Conservation (phyloP, 345 rosid genomes). For the Melaleuca quinquenervia region DNA sequence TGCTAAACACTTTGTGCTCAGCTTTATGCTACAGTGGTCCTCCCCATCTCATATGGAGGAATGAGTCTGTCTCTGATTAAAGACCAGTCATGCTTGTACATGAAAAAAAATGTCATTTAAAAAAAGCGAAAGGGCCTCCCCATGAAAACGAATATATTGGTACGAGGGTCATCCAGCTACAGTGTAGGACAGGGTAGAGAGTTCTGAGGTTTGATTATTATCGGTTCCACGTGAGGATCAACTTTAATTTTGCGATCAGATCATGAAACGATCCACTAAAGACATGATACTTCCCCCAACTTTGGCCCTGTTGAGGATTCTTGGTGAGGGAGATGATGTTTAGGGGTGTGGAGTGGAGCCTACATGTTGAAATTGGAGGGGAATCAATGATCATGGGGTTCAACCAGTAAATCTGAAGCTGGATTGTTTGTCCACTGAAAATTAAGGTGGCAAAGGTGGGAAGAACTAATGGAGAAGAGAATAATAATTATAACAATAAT, state of each 20-base stretch:
- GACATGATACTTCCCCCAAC: background rate
- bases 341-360: conserved; percentile 1
- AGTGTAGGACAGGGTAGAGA: background rate
- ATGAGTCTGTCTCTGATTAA: background rate
- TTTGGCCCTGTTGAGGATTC: background rate
- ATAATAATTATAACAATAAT: background rate
- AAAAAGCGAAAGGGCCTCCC: background rate
- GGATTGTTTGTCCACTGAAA: background rate
- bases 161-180: background rate
- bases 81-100: background rate
- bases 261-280: background rate
- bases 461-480: background rate
- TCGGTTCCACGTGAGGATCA: background rate
- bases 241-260: background rate
- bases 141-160: background rate
- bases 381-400: conserved; percentile 8
- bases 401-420: conserved; percentile 1
- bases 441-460: conserved; percentile 2
- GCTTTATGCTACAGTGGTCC: background rate
- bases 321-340: background rate
- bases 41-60: background rate
- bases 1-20: background rate
- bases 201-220: background rate
- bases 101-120: background rate
- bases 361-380: conserved; percentile 6